These are phyloP conservation scores for Mycosphaerelloides madeirae DNA, from an alignment of 2,329 filamentous ascomycete genomes.

Conservation along the genomic window DNA sequence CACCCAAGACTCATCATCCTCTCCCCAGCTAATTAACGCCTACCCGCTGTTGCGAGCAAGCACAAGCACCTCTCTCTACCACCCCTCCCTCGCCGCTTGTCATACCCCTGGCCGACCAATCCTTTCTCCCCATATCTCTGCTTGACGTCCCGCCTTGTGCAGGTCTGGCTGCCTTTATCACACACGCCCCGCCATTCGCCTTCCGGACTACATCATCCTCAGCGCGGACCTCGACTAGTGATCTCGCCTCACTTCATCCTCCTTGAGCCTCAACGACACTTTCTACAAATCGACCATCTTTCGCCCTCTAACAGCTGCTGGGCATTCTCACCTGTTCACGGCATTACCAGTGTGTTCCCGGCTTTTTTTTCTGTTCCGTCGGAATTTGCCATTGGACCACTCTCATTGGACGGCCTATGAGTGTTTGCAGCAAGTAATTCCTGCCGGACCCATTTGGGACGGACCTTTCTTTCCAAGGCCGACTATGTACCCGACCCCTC, in stretches of 20 bases:
- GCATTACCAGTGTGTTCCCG: slow-evolving; percentile 6
- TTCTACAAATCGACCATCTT: slow-evolving; percentile 3
- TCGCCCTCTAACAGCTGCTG: neutral
- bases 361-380: slow-evolving; percentile 3
- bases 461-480: slow-evolving; percentile 1
- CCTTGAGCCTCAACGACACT: neutral
- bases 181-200: slow-evolving; percentile 21
- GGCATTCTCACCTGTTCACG: neutral
- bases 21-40: slow-evolving; percentile 1
- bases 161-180: slow-evolving; percentile 18
- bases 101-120: slow-evolving; percentile 1
- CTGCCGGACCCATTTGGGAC: slow-evolving; percentile 9
- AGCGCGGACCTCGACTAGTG: slow-evolving; percentile 10
- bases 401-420: slow-evolving; percentile 14
- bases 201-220: slow-evolving; percentile 17
- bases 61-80: neutral
- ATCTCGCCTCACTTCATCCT: slow-evolving; percentile 16
- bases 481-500: slow-evolving; percentile 48
- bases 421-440: slow-evolving; percentile 13
- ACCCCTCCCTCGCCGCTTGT: neutral
- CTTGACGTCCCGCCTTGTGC: slow-evolving; percentile 10
- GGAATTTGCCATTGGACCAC: slow-evolving; percentile 11
- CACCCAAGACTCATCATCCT: slow-evolving; percentile 6
- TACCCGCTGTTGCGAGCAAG: neutral
- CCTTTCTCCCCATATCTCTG: slow-evolving; percentile 18